A percentile compares a stretch with the other conserved stretches of the same genome.
These are phyloP conservation scores for Toxicodendron radicans DNA, from an alignment of 345 rosid species.

Conservation along the genomic window DNA sequence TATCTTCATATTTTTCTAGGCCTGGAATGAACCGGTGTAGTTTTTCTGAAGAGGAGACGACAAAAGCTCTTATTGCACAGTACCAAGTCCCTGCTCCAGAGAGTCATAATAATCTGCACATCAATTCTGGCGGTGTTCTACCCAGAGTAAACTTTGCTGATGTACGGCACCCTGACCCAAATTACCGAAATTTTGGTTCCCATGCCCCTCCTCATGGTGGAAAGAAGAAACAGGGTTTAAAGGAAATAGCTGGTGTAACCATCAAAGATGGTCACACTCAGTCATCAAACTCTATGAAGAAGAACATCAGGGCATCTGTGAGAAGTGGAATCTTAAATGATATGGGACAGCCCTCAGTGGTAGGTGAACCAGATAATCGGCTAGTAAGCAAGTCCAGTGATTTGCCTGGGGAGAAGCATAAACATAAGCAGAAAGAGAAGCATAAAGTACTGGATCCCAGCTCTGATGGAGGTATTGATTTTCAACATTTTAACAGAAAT, in stretches of 20 bases:
- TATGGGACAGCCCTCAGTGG: constrained; percentile 37
- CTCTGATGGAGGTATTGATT: constrained; percentile 73
- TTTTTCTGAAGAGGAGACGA: constrained; percentile 78
- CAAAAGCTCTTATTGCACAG: constrained; percentile 54
- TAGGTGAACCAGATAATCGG: constrained; percentile 46
- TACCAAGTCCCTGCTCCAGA: constrained; percentile 42
- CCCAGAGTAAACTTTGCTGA: constrained; percentile 27
- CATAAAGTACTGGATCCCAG: constrained; percentile 43
- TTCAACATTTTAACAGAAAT: constrained; percentile 15
- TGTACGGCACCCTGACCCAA: constrained; percentile 31
- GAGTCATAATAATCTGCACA: constrained; percentile 41
- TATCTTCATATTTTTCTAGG: constrained; percentile 47
- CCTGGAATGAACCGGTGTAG: constrained; percentile 79
- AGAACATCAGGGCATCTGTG: constrained; percentile 34
- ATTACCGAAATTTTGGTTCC: constrained; percentile 26
- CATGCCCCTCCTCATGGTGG: constrained; percentile 30
- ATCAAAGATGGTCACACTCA: constrained; percentile 44
- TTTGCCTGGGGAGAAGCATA: constrained; percentile 44
- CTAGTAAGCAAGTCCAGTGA: constrained; percentile 39
- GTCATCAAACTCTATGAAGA: constrained; percentile 50
- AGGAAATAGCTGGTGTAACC: constrained; percentile 40
- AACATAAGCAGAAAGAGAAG: constrained; percentile 60
- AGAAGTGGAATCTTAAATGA: constrained; percentile 46
- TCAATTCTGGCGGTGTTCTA: constrained; percentile 34
- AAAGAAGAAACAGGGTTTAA: constrained; percentile 57